phyloP scores from a whole-genome alignment of 805 yeast genomes.

The Saccharomycopsis capsularis region DNA sequence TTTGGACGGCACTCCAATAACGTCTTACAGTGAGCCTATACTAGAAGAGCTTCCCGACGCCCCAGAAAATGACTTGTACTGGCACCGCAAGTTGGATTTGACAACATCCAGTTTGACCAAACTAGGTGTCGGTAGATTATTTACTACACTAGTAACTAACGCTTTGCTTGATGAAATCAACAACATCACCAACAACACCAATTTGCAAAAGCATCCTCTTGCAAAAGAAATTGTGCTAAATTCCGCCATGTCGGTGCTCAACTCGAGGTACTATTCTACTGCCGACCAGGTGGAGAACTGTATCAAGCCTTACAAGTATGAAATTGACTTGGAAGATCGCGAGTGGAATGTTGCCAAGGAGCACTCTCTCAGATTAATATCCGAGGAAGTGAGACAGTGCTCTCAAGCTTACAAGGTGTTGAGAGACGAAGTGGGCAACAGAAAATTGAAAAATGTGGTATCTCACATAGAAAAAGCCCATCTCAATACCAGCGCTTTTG shows the following conservation, averaged over 20 bases:
- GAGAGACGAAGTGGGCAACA: conserved; percentile 69
- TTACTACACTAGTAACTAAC: conserved; percentile 77
- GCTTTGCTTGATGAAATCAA: conserved; percentile 74
- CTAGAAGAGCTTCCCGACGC: conserved; percentile 50
- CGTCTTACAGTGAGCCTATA: conserved; percentile 37
- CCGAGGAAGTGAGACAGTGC: conserved; percentile 84
- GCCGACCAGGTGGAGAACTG: conserved; percentile 99
- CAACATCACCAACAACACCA: conserved; percentile 64
- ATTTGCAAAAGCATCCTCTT: conserved; percentile 77
- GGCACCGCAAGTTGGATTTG: conserved; percentile 84
- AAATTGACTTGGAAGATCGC: conserved; percentile 90
- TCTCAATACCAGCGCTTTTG: no score
- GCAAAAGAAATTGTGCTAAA: conserved; percentile 76
- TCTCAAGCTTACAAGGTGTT: conserved; percentile 52
- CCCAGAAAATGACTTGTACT: conserved; percentile 62
- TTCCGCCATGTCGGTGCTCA: conserved; percentile 75
- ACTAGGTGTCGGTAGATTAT: conserved; percentile 85
- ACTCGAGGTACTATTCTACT: conserved; percentile 75
- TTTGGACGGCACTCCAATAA: conserved; percentile 4
- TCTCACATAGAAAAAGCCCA: conserved; percentile 42
- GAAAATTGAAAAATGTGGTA: conserved; percentile 78
- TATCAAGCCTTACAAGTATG: conserved; percentile 95
- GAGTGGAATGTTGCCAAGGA: conserved; percentile 86
- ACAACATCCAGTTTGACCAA: conserved; percentile 82
- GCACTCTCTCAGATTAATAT: conserved; percentile 62